Base-by-base conservation (phyloP, 345 rosid genomes). In the Conringia planisiliqua region DNA sequence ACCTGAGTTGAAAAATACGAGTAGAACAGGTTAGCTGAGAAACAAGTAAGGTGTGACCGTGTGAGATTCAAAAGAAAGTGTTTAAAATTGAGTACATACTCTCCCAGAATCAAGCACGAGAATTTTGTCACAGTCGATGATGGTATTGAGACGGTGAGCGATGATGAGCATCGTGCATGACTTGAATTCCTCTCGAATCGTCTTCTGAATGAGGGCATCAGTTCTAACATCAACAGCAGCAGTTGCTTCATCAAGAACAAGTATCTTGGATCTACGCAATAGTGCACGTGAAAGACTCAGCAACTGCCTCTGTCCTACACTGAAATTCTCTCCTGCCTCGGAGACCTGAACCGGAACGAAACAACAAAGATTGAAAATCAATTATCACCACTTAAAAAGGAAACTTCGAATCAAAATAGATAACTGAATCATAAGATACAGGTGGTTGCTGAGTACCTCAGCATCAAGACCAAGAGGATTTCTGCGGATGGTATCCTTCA, bases 281-380 rank as follows among this genome's bases (percentile, higher is more conserved):
- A 91, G 82, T 16, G 84, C 94, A 75, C 98, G 84, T 3, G 90
- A 91, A 16, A 93, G 85, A 79, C 98, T 91, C 57, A 88, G 82
- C 43, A 93, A 90, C 70, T 93, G 98, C 73, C 98, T 88, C 79
- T 93, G 98, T 51, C 97, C 98, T 30, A 91, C 87, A 50, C 97
- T 91, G 92, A 91, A 94, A 79, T 91, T 94, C 79, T 87, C 93
- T 61, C 97, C 97, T 56, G 91, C 93, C 81, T 91, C 93, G 0
- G 91, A 86, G 27, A 91, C 97, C 79, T 90, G 87, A 68, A 79
- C 0, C 3, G 8, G 42, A 61, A 60, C 14, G 24, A 18, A 46
- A 66, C 67, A 71, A 38, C 73, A 54, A 66, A 7, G 30, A 51
- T 35, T 55, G 20, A 2, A 35, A 6, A 32, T 46, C 35, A 36